Evolutionary conservation across 2,329 filamentous ascomycete species (phyloP).

Genomic region (Xylogone sp.): DNA sequence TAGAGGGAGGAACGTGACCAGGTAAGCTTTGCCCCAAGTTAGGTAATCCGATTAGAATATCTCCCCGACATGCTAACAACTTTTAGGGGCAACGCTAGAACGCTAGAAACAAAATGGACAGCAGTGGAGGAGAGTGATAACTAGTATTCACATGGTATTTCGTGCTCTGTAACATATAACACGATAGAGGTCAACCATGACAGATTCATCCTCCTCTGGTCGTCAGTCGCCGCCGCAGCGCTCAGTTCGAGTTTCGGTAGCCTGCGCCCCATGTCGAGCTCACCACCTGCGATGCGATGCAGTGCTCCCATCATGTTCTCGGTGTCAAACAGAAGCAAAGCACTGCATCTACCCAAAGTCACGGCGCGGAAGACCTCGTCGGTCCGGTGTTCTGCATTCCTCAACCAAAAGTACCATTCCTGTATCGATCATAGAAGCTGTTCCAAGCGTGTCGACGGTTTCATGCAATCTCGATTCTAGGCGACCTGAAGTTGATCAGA

Average conservation of each 20-base stretch:
- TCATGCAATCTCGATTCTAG: background rate
- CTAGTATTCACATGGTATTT: too few species aligned
- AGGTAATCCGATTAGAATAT: too few species aligned
- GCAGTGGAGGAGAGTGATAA: too few species aligned
- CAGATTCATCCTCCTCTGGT: background rate
- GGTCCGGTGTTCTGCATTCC: background rate
- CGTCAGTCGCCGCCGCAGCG: background rate
- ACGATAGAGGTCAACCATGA: too few species aligned
- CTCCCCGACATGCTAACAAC: too few species aligned
- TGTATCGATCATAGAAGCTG: background rate
- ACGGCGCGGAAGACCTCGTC: background rate
- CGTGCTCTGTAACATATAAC: too few species aligned
- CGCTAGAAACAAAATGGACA: too few species aligned
- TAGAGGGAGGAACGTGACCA: too few species aligned
- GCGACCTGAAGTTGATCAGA: background rate
- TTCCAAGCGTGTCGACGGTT: background rate
- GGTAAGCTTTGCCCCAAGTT: too few species aligned
- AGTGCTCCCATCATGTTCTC: background rate
- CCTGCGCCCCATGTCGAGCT: background rate
- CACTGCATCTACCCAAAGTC: background rate
- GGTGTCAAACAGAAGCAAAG: background rate
- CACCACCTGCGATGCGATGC: background rate
- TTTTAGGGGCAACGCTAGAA: too few species aligned
- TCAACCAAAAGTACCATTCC: background rate
- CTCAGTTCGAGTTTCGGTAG: background rate